Percentiles rank a stretch among this genome's conserved stretches.
Conservation (phyloP, 495 filamentous ascomycete species). For the Cercophora scortea region DNA sequence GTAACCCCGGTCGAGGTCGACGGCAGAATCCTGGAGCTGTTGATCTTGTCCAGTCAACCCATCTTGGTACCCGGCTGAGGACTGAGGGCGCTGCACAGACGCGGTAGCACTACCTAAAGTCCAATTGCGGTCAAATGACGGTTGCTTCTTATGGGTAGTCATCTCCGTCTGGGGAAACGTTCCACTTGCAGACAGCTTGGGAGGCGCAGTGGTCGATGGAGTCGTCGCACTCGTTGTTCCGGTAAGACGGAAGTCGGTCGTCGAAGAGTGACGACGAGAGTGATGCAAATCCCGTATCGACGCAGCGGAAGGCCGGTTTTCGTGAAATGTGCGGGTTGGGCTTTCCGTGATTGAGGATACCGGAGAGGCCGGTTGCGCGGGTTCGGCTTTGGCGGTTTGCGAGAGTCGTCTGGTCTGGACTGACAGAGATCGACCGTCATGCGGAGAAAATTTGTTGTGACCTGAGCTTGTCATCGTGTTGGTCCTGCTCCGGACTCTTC, state of each 20-base stretch:
- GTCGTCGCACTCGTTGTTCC: conserved; percentile 21
- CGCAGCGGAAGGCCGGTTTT: conserved; percentile 64
- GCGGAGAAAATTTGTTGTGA: conserved; percentile 45
- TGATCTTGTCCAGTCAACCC: conserved; percentile 18
- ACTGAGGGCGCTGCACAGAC: conserved; percentile 23
- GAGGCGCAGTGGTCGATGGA: background rate
- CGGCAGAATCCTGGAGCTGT: conserved; percentile 30
- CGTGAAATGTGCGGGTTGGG: conserved; percentile 40
- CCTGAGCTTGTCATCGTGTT: conserved; percentile 72
- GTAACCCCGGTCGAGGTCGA: conserved; percentile 82
- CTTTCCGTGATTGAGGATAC: conserved; percentile 47
- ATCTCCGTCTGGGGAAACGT: conserved; percentile 23
- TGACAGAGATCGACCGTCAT: conserved; percentile 29
- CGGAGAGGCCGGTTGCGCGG: conserved; percentile 29
- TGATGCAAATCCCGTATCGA: conserved; percentile 79
- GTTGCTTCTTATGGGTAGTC: conserved; percentile 62
- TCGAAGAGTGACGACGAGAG: conserved; percentile 82
- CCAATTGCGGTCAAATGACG: conserved; percentile 89
- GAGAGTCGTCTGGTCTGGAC: conserved; percentile 34
- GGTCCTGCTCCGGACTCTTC: conserved; percentile 35
- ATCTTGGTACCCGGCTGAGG: conserved; percentile 40
- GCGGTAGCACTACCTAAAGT: conserved; percentile 54
- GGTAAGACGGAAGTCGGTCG: conserved; percentile 59
- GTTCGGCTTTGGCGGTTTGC: conserved; percentile 35
- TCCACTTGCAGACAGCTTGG: conserved; percentile 23